A percentile compares a stretch with the other conserved stretches of the same genome.
These are phyloP conservation scores for Phytophthora capsici DNA, from an alignment of 352 stramenopile species.

Conservation along the genomic window DNA sequence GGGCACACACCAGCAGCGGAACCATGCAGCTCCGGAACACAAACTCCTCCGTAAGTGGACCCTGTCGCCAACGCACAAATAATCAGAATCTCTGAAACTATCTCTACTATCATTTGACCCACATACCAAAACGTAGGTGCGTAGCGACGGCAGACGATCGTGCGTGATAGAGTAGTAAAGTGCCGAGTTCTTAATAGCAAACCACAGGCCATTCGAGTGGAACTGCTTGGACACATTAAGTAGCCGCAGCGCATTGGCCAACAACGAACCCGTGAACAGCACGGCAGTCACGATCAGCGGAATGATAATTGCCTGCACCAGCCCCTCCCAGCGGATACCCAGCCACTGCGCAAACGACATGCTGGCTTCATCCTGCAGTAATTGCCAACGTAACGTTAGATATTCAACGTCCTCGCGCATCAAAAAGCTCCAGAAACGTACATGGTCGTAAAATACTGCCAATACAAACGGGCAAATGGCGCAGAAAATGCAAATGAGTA, in stretches of 20 bases:
- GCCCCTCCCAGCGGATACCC: conserved; percentile 72
- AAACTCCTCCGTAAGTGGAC: conserved; percentile 94
- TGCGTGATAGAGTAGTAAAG: conserved; percentile 81
- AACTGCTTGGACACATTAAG: conserved; percentile 83
- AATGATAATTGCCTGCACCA: conserved; percentile 61
- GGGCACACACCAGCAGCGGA: conserved; percentile 84
- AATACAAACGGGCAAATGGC: conserved; percentile 83
- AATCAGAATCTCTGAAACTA: too few species aligned
- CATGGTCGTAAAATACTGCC: conserved; percentile 84
- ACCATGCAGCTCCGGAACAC: conserved; percentile 96
- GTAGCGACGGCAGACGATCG: conserved; percentile 77
- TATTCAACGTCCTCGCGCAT: neutral
- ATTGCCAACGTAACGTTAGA: neutral
- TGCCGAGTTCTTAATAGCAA: conserved; percentile 84
- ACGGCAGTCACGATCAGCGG: conserved; percentile 74
- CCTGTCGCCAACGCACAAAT: conserved; percentile 46
- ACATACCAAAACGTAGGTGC: conserved; percentile 83
- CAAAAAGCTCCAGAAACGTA: conserved; percentile 30
- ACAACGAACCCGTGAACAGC: conserved; percentile 80
- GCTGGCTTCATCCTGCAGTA: conserved; percentile 66
- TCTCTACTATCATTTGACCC: neutral
- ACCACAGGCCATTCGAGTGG: conserved; percentile 72
- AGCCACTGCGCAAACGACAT: conserved; percentile 88
- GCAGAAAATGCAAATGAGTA: conserved; percentile 90
- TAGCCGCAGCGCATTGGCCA: conserved; percentile 77